These are phyloP conservation scores for Paecilomyces formosus DNA, from an alignment of 2,329 filamentous ascomycete genomes.

Conservation along the genomic window DNA sequence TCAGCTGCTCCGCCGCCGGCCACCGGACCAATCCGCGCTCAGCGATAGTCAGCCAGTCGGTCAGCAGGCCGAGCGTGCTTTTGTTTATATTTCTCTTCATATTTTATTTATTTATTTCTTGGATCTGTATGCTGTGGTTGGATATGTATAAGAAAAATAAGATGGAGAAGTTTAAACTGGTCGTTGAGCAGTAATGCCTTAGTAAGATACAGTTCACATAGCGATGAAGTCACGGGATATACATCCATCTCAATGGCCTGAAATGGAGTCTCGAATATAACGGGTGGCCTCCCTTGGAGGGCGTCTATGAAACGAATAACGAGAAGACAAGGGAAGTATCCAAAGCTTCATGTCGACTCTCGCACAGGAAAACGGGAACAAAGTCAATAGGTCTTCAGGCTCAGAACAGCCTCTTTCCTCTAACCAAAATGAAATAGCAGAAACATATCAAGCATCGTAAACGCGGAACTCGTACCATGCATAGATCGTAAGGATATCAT, in stretches of 20 bases:
- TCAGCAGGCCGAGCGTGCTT: neutral
- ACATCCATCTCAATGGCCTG: neutral
- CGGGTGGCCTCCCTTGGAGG: neutral
- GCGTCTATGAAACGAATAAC: neutral
- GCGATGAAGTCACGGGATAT: neutral
- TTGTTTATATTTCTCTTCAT: neutral
- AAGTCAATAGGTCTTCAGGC: neutral
- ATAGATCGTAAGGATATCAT: constrained; percentile 5
- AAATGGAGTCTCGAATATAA: neutral
- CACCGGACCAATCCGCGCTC: neutral
- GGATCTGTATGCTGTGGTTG: neutral
- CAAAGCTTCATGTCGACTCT: neutral
- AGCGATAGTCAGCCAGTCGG: neutral
- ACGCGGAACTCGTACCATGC: neutral
- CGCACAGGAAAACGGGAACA: neutral
- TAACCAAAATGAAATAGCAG: neutral
- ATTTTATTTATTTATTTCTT: neutral
- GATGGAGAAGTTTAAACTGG: too few species aligned
- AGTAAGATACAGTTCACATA: neutral
- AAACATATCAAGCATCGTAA: constrained; percentile 5
- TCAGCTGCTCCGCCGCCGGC: neutral
- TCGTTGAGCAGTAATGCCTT: too few species aligned
- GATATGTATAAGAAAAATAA: neutral
- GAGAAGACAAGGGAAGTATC: neutral
- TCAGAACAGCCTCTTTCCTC: neutral